Evolutionary conservation across 78 protist genomes (phyloP), one percentile per base, ranked within the genome.

Genomic region (Tieghemostelium lacteum): DNA sequence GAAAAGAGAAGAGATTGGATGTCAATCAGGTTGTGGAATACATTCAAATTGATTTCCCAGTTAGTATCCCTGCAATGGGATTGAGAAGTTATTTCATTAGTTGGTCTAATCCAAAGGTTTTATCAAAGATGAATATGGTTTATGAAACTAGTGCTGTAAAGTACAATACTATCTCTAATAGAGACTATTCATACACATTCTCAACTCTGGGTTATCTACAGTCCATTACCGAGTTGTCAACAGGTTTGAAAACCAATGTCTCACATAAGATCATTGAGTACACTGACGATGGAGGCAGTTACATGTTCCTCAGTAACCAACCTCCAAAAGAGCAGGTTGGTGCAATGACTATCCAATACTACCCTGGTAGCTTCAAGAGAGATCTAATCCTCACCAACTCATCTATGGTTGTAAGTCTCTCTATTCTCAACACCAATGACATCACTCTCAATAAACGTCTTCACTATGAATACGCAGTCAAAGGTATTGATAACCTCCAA

Each of bases 21-120:
- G 52, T 45, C 50, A 17, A 19, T 42, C 26, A 67, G 16, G 26
- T 36, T 24, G 31, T 20, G 3, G 58, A 67, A 34, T 67, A 50
- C 5, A 71, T 71, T 71, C 77, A 71, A 71, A 31, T 71, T 14
- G 77, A 45, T 50, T 71, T 71, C 50, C 63, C 45, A 1, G 14
- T 36, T n/a, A 8, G 31, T 6, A 31, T 50, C 17, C 58, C 33
- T 33, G 45, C 77, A 50, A 29, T 71, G 20, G 28, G 60, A 14
- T 6, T 10, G n/a, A 45, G 52, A 45, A 14, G n/a, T 45, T 14
- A 14, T 45, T 14, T 14, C 10, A 45, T 45, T 45, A 45, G 10
- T 6, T 14, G 10, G 52, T 14, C 52, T 45, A 14, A 6, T 45
- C 52, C 52, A 45, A 45, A 45, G 10, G 52, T 45, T 6, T 14